Evolutionary conservation across 371 early-diverging fungal species (phyloP), one percentile per base, ranked within the genome.

Genomic region (Circinella umbellata): DNA sequence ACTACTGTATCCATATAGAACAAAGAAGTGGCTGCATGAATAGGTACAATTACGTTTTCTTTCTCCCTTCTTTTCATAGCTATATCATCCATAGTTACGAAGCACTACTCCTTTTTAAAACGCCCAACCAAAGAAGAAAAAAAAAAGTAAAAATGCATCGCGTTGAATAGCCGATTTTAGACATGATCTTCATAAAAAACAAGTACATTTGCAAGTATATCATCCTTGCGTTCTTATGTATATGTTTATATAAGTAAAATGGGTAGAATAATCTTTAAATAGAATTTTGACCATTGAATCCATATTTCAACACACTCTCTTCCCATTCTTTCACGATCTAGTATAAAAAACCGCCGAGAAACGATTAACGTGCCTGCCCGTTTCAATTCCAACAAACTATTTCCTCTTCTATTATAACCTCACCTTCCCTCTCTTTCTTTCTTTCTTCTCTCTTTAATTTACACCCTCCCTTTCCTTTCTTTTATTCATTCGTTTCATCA

Each of bases 321-420:
- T 42, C 11, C 11, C 11, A 42, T 42, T 42, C 6, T 11, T 9
- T 42, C 11, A 9, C 42, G 9, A 42, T 11, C 11, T 11, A 11
- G 6, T 42, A 11, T 7, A 57, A 57, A 57, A 57, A 57, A 57
- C 57, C 57, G 57, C 57, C 57, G 57, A 57, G 57, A 57, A 57
- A 18, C 34, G 35, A 10, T 34, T 34, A 57, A 53, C 57, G 57
- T 57, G 57, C 57, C 57, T 57, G 20, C 34, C 57, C 57, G 57
- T 57, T 57, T 34, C 34, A 57, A 57, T 57, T 57, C 57, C 57
- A 57, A 57, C 57, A 57, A 18, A n/a, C 27, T 27, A 27, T 57
- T 27, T n/a, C n/a, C 0, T 51, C n/a, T 17, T 27, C 4, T 51
- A 13, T 17, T 5, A n/a, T 51, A 51, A 51, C 14, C 51, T 14